These are phyloP conservation scores for Schizosaccharomyces octosporus DNA, from an alignment of 805 yeast species.

Conservation along the genomic window DNA sequence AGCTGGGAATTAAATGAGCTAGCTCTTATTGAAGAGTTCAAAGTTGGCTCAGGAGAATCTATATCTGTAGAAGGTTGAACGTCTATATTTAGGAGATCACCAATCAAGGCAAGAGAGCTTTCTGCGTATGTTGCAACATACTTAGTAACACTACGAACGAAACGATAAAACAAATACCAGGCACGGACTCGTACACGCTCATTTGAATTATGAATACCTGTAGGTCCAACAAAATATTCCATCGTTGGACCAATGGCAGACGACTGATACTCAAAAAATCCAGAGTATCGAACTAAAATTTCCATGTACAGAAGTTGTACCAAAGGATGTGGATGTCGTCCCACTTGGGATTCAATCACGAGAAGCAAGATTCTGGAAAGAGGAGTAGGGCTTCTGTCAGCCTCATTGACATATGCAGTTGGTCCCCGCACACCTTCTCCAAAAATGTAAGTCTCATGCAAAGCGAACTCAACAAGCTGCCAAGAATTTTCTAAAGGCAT, in stretches of 20 bases:
- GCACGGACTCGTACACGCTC: slow-evolving; percentile 60
- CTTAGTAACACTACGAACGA: slow-evolving; percentile 54
- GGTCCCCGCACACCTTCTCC: slow-evolving; percentile 34
- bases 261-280: slow-evolving; percentile 26
- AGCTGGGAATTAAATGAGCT: slow-evolving; percentile 54
- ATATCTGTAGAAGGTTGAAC: slow-evolving; percentile 24
- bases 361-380: slow-evolving; percentile 33
- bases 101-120: slow-evolving; percentile 34
- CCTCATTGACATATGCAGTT: slow-evolving; percentile 23
- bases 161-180: slow-evolving; percentile 75
- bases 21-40: slow-evolving; percentile 22
- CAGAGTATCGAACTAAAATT: slow-evolving; percentile 53
- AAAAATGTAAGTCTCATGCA: slow-evolving; percentile 54
- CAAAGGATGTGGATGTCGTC: slow-evolving; percentile 40
- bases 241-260: slow-evolving; percentile 34
- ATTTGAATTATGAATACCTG: slow-evolving; percentile 55
- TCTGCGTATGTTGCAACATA: slow-evolving; percentile 28
- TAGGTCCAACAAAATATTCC: slow-evolving; percentile 52
- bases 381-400: slow-evolving; percentile 47
- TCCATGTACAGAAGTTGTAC: slow-evolving; percentile 69
- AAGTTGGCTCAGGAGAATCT: slow-evolving; percentile 21
- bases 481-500: slow-evolving; percentile 25
- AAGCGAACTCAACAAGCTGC: slow-evolving; percentile 68
- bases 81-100: slow-evolving; percentile 34
- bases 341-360: slow-evolving; percentile 24